Conservation (phyloP, 2,329 filamentous ascomycete genomes). For the Penicillium sp. region DNA sequence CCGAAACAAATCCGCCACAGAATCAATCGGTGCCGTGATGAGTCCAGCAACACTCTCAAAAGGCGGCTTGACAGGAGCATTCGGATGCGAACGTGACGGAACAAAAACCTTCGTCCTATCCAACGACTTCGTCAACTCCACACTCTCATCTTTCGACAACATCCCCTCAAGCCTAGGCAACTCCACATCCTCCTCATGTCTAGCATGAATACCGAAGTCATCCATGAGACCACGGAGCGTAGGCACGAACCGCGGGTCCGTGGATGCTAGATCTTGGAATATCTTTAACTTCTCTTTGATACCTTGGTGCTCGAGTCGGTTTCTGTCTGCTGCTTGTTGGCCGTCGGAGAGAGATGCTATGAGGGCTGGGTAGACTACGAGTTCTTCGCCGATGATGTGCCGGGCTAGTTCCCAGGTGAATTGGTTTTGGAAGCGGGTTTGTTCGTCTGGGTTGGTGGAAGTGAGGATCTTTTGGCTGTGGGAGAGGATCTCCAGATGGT, state of each 20-base stretch:
- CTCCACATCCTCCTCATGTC: constrained; percentile 54
- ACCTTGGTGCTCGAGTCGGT: constrained; percentile 54
- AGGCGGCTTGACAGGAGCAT: constrained; percentile 53
- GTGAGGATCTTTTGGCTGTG: constrained; percentile 48
- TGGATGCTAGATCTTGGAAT: constrained; percentile 50
- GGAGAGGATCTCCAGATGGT: constrained; percentile 45
- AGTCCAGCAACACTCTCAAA: constrained; percentile 60
- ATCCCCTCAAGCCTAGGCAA: constrained; percentile 50
- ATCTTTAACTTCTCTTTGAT: constrained; percentile 54
- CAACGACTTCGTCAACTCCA: constrained; percentile 47
- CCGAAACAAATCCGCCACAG: constrained; percentile 56
- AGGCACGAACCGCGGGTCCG: constrained; percentile 44
- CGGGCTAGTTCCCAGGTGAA: constrained; percentile 57
- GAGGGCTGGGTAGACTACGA: constrained; percentile 58
- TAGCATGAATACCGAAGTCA: constrained; percentile 49
- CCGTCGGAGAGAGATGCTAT: constrained; percentile 52
- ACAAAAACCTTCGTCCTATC: constrained; percentile 56
- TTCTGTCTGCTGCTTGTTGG: constrained; percentile 48
- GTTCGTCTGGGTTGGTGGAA: constrained; percentile 44
- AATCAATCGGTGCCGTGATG: constrained; percentile 59
- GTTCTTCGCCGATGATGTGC: constrained; percentile 54
- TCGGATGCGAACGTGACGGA: constrained; percentile 54
- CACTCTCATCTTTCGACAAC: constrained; percentile 38
- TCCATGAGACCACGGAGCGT: constrained; percentile 48
- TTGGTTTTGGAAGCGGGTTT: constrained; percentile 52